Percentiles rank a stretch among this genome's conserved stretches.
Conservation (phyloP, 176 grass and related monocot species). For the Hsuehochloa calcarea region DNA sequence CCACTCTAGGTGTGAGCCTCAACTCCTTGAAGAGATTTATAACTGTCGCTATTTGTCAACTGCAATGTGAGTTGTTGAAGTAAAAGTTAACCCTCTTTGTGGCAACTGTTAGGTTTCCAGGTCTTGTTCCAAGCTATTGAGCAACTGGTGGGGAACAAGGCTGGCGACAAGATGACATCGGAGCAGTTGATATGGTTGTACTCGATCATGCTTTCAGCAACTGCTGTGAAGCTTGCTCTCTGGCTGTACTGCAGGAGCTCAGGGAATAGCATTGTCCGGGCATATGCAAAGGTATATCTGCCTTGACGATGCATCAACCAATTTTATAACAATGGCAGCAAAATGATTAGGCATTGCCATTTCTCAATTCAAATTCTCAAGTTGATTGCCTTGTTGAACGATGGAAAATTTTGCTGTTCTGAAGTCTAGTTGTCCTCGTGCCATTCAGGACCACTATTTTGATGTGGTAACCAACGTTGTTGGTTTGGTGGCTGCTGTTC, state of each 20-base stretch:
- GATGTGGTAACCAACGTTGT: slow-evolving; percentile 90
- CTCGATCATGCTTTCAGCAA: slow-evolving; percentile 84
- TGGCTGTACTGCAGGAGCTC: slow-evolving; percentile 79
- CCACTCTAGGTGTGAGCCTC: slow-evolving; percentile 55
- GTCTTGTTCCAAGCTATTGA: slow-evolving; percentile 61
- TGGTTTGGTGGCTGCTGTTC: slow-evolving; percentile 79
- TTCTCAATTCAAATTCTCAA: background rate
- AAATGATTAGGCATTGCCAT: background rate
- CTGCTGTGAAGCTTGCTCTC: slow-evolving; percentile 74
- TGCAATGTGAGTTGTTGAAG: no score
- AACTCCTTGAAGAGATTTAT: background rate
- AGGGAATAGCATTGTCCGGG: slow-evolving; percentile 63
- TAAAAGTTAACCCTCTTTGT: background rate
- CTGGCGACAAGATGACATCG: slow-evolving; percentile 52
- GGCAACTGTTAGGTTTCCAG: slow-evolving; percentile 57
- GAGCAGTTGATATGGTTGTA: slow-evolving; percentile 77
- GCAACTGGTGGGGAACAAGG: slow-evolving; percentile 55
- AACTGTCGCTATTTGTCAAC: background rate
- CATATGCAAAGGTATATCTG: slow-evolving; percentile 65
- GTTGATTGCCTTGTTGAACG: slow-evolving; percentile 5
- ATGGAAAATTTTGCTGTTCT: background rate
- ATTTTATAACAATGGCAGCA: background rate
- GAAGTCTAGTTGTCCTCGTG: background rate
- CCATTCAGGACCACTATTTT: slow-evolving; percentile 80
- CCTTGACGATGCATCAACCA: background rate